These are phyloP conservation scores for Metarhizium brunneum DNA, from an alignment of 2,329 filamentous ascomycete species.

Conservation along the genomic window DNA sequence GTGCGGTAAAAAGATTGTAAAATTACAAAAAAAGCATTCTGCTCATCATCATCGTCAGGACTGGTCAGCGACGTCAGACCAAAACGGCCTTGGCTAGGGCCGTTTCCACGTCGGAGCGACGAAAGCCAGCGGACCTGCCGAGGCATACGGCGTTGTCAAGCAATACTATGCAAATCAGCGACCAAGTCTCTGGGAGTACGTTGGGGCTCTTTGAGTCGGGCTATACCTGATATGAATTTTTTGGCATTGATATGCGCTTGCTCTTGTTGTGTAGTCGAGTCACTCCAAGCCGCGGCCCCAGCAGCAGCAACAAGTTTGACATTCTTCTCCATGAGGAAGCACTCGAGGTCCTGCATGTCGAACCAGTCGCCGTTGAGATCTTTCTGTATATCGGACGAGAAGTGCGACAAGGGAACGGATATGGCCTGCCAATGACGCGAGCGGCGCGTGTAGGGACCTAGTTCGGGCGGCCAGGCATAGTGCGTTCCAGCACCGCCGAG, in stretches of 20 bases:
- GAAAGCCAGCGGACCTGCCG: conserved; percentile 9
- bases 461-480: conserved; percentile 4
- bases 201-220: not conserved
- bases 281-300: not conserved
- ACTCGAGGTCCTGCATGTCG: conserved; percentile 11
- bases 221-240: not conserved
- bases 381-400: conserved; percentile 6
- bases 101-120: conserved; percentile 8
- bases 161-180: conserved; percentile 4
- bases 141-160: conserved; percentile 7
- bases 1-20: no score
- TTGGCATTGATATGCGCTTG: not conserved
- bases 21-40: no score
- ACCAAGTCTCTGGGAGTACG: not conserved
- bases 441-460: not conserved
- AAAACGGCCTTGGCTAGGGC: not conserved
- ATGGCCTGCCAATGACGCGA: conserved; percentile 3
- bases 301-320: conserved; percentile 1
- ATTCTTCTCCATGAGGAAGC: conserved; percentile 5
- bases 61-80: not conserved
- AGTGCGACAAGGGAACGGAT: conserved; percentile 4
- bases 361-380: conserved; percentile 11
- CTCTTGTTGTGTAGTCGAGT: not conserved
- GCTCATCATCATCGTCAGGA: no score
- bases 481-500: conserved; percentile 55